A percentile compares a stretch with the other conserved stretches of the same genome.
Evolutionary conservation across 345 rosid genomes (phyloP).

Genomic region (Heritiera littoralis): DNA sequence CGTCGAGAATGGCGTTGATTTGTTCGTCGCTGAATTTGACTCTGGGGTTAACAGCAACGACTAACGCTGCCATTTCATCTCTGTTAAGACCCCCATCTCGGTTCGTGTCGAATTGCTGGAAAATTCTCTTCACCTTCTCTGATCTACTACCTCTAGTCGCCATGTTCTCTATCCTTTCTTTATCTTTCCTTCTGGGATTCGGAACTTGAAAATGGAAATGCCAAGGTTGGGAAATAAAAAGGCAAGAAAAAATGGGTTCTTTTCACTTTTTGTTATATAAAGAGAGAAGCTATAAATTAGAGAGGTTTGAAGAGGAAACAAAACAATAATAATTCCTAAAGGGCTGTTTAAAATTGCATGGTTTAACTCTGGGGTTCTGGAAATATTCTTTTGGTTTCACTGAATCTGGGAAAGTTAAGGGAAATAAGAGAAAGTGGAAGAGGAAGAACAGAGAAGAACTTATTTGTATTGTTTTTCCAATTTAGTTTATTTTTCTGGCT

Average conservation of each 20-base stretch:
- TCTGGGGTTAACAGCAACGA: conserved; percentile 94
- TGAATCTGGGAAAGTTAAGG: conserved; percentile 2
- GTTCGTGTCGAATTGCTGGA: conserved; percentile 82
- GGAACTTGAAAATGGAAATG: not conserved
- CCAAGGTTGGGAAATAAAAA: not conserved
- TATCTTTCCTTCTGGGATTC: conserved; percentile 6
- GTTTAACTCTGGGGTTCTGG: not conserved
- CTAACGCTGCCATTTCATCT: conserved; percentile 94
- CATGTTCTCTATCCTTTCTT: conserved; percentile 39
- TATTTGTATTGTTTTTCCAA: too few relatives aligned
- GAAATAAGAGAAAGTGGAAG: too few relatives aligned
- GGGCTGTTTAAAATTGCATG: not conserved
- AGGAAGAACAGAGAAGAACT: too few relatives aligned
- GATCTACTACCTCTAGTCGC: conserved; percentile 93
- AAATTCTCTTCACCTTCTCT: conserved; percentile 89
- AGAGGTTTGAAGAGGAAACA: not conserved
- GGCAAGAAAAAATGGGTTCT: not conserved
- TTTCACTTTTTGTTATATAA: not conserved
- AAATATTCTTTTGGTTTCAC: not conserved
- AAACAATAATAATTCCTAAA: not conserved
- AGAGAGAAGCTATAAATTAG: not conserved
- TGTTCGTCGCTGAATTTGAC: conserved; percentile 98
- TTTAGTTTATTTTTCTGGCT: too few relatives aligned
- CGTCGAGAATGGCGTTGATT: conserved; percentile 92
- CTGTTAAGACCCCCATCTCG: conserved; percentile 90